Evolutionary conservation across 1,139 yeast genomes (phyloP), one percentile per base, ranked within the genome.

Genomic region (Hyphopichia burtonii): DNA sequence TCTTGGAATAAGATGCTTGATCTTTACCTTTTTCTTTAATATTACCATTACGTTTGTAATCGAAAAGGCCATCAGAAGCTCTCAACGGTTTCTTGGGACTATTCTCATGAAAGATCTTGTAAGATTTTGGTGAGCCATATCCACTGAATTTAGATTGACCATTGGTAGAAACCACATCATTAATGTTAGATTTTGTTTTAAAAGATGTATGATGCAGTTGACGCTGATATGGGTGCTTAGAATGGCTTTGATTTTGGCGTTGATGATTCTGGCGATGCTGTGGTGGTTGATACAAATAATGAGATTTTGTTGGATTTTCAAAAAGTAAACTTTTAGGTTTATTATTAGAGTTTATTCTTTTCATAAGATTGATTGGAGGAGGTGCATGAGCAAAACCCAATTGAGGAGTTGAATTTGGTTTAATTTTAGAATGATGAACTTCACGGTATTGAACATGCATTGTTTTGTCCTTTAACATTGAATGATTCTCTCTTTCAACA

Each of bases 371-470:
- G 25, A 84, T 82, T 3, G 91, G 91, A 7, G 91, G 89, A 4
- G 91, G 91, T 0, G 91, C 90, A 41, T 83, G 68, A 28, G 73
- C 74, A 44, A 82, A 61, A 20, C 78, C 63, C 41, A 39, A 46
- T 46, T 17, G 39, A 19, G 37, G 42, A 36, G 36, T 38, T 22
- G 42, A 32, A 39, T 34, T 28, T 15, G 41, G 4, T 17, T 27
- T 37, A 19, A 16, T 14, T 4, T 17, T 18, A 12, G 28, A 17
- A 36, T 37, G 39, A 49, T 79, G 79, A 48, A 79, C 63, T 58
- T 86, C 94, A 45, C 86, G 76, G 56, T 84, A 87, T 60, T 86
- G 94, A 36, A 88, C 96, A 63, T 86, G 93, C 72, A 88, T 84
- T 4, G 93, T 84, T 59, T 78, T 83, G 41, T 79, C 82, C 54